These are phyloP conservation scores for Cochlearia excelsa DNA, from an alignment of 345 rosid genomes.

Conservation along the genomic window DNA sequence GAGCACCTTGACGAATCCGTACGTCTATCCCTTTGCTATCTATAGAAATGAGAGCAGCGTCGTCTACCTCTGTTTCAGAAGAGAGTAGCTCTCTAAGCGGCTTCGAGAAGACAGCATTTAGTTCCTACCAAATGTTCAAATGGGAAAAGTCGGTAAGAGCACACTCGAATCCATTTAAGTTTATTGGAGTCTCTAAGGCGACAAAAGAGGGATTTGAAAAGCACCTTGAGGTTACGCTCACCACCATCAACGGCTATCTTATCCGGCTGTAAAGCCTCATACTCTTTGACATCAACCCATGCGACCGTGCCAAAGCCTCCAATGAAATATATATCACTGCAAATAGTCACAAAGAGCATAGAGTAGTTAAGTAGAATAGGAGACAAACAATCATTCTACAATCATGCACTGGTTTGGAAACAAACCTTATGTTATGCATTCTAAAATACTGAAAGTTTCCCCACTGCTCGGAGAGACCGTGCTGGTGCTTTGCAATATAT, in stretches of 20 bases:
- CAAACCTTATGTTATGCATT: slow-evolving; percentile 89
- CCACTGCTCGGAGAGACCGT: slow-evolving; percentile 90
- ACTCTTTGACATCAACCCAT: slow-evolving; percentile 94
- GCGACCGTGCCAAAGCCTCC: slow-evolving; percentile 99
- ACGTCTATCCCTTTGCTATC: slow-evolving; percentile 95
- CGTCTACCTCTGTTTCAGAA: slow-evolving; percentile 69
- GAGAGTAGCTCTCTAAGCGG: slow-evolving; percentile 70
- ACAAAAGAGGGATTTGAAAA: not conserved
- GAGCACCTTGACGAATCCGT: slow-evolving; percentile 93
- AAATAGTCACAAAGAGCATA: slow-evolving; percentile 15
- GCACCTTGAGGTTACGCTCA: slow-evolving; percentile 86
- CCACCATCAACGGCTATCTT: slow-evolving; percentile 94
- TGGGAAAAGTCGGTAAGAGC: slow-evolving; percentile 1
- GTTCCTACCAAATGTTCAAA: slow-evolving; percentile 48
- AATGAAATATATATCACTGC: slow-evolving; percentile 91
- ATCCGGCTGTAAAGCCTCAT: slow-evolving; percentile 76
- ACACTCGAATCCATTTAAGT: not conserved
- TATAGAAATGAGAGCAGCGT: slow-evolving; percentile 89
- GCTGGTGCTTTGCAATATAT: slow-evolving; percentile 82
- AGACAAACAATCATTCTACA: slow-evolving; percentile 4
- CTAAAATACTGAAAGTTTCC: slow-evolving; percentile 94
- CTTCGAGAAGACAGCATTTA: slow-evolving; percentile 76
- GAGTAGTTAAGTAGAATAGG: not conserved
- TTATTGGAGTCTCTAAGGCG: not conserved
- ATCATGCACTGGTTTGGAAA: not conserved